Conservation (phyloP, 805 yeast genomes). For the Saccharomycopsis capsularis region DNA sequence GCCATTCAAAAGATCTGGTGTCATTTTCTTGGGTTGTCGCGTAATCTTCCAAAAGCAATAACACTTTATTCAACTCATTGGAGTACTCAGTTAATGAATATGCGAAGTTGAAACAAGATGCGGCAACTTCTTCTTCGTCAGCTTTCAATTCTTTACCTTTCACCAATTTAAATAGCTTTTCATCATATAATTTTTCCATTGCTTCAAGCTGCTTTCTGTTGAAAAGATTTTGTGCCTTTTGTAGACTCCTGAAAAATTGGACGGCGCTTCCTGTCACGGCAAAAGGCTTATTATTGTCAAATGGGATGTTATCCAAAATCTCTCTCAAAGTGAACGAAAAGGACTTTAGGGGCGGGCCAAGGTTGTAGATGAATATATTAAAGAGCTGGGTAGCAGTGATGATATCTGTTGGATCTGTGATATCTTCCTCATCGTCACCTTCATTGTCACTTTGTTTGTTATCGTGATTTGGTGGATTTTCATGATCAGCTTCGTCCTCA, state of each 20-base stretch:
- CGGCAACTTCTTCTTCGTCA: slow-evolving; percentile 75
- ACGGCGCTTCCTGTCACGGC: slow-evolving; percentile 35
- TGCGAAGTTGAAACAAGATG: slow-evolving; percentile 76
- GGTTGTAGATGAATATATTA: slow-evolving; percentile 55
- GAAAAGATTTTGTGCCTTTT: slow-evolving; percentile 47
- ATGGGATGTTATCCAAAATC: slow-evolving; percentile 54
- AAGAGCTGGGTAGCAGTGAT: slow-evolving; percentile 42
- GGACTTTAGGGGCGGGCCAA: slow-evolving; percentile 69
- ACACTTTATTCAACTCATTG: slow-evolving; percentile 44
- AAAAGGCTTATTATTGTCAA: slow-evolving; percentile 32
- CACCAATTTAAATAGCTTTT: slow-evolving; percentile 6
- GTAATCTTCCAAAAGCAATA: slow-evolving; percentile 39
- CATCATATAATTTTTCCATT: slow-evolving; percentile 45
- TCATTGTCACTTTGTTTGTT: not conserved
- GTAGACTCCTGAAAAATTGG: slow-evolving; percentile 42
- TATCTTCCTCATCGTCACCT: not conserved
- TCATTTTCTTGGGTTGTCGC: slow-evolving; percentile 21
- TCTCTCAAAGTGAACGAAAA: slow-evolving; percentile 57
- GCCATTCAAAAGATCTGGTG: slow-evolving; percentile 43
- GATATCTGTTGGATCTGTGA: slow-evolving; percentile 14
- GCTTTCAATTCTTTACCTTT: slow-evolving; percentile 33
- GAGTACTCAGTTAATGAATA: slow-evolving; percentile 58
- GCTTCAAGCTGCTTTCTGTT: slow-evolving; percentile 51
- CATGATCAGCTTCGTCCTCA: not conserved
- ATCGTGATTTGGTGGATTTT: not conserved